phyloP scores from a whole-genome alignment of 768 basidiomycete species.

The Collybiopsis confluens region DNA sequence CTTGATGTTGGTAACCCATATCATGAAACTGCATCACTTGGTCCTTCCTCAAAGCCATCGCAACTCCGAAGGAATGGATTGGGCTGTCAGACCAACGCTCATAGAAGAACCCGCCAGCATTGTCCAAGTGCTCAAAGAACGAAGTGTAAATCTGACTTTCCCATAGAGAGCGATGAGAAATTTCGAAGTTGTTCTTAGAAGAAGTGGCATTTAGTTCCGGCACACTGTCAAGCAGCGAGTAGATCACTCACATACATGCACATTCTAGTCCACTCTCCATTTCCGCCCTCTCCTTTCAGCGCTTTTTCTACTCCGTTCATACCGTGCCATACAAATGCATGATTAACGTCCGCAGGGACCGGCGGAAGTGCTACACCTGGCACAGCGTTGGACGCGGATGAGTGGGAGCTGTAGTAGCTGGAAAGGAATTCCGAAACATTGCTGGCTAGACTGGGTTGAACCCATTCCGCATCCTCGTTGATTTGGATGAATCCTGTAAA shows the following conservation, averaged over 20 bases:
- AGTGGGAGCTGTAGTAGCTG: not conserved
- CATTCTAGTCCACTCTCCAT: conserved; percentile 21
- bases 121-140: conserved; percentile 22
- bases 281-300: conserved; percentile 20
- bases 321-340: conserved; percentile 21
- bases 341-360: conserved; percentile 21
- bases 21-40: conserved; percentile 24
- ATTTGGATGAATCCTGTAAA: conserved; percentile 23
- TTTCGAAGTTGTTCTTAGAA: conserved; percentile 27
- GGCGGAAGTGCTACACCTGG: conserved; percentile 2
- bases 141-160: conserved; percentile 19
- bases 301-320: conserved; percentile 17
- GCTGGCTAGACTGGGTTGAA: conserved; percentile 22
- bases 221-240: not conserved
- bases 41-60: conserved; percentile 24
- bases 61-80: conserved; percentile 23
- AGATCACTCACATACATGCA: conserved; percentile 25
- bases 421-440: conserved; percentile 22
- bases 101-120: conserved; percentile 23
- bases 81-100: conserved; percentile 27
- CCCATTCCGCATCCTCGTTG: conserved; percentile 21
- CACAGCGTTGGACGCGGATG: conserved; percentile 7
- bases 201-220: not conserved
- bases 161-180: conserved; percentile 26
- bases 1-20: conserved; percentile 26